Conservation (phyloP, 2,329 filamentous ascomycete genomes). For the Fusarium sp. region DNA sequence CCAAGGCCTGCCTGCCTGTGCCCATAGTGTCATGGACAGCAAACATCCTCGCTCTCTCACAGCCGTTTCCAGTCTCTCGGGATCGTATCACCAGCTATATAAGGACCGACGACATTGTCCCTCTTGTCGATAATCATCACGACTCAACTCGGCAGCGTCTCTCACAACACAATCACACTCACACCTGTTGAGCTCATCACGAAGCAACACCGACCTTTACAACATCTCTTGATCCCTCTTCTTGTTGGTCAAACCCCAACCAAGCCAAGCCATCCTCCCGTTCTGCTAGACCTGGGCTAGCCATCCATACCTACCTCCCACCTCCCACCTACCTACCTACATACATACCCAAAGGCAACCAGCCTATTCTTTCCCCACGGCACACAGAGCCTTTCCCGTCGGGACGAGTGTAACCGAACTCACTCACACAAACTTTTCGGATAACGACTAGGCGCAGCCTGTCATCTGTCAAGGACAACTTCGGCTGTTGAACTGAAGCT, state of each 20-base stretch:
- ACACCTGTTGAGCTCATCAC: neutral
- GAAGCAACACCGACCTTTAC: neutral
- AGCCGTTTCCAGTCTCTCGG: constrained; percentile 38
- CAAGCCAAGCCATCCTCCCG: constrained; percentile 6
- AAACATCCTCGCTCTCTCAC: constrained; percentile 41
- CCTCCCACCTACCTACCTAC: neutral
- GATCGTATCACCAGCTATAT: constrained; percentile 44
- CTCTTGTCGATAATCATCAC: constrained; percentile 27
- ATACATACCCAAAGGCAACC: constrained; percentile 13
- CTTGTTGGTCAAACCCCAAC: neutral
- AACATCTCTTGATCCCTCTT: neutral
- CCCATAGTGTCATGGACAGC: constrained; percentile 42
- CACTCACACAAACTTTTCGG: constrained; percentile 40
- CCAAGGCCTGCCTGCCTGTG: constrained; percentile 37
- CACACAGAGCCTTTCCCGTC: constrained; percentile 36
- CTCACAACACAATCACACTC: constrained; percentile 5
- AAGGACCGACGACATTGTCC: constrained; percentile 34
- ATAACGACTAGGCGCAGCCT: constrained; percentile 32
- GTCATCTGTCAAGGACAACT: constrained; percentile 25
- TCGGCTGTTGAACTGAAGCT: constrained; percentile 14
- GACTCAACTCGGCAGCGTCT: constrained; percentile 33
- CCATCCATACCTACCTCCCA: neutral
- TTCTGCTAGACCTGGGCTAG: constrained; percentile 5
- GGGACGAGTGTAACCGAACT: constrained; percentile 32
- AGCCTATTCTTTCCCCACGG: constrained; percentile 31